phyloP scores from a whole-genome alignment of 1,284 basidiomycete genomes.

The Serendipita sp. region DNA sequence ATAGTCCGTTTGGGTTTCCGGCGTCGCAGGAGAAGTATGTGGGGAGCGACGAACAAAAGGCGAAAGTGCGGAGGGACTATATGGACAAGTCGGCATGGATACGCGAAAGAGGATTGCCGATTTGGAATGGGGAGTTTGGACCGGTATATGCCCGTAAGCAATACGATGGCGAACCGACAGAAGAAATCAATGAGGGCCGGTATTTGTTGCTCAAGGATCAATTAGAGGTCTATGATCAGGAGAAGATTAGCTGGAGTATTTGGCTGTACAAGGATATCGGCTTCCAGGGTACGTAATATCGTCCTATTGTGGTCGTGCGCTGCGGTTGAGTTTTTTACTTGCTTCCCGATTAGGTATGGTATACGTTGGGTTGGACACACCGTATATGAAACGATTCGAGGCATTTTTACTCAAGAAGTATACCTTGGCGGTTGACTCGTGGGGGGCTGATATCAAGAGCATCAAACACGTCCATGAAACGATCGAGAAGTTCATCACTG shows the following conservation, averaged over 20 bases:
- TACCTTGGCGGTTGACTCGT: constrained; percentile 23
- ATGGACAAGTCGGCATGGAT: constrained; percentile 13
- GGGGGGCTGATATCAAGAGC: constrained; percentile 19
- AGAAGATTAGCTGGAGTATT: constrained; percentile 17
- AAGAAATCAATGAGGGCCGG: constrained; percentile 26
- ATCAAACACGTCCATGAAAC: constrained; percentile 42
- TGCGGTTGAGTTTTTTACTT: not conserved
- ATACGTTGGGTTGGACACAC: constrained; percentile 48
- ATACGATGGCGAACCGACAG: constrained; percentile 22
- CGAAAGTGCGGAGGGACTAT: constrained; percentile 16
- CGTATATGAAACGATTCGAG: constrained; percentile 50
- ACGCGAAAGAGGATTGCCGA: constrained; percentile 12
- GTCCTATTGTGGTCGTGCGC: not conserved
- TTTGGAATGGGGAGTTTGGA: constrained; percentile 24
- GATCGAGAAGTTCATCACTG: constrained; percentile 36
- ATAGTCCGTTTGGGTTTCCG: constrained; percentile 26
- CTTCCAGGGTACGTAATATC: constrained; percentile 20
- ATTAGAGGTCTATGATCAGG: constrained; percentile 25
- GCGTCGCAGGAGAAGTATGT: constrained; percentile 20
- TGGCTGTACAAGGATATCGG: constrained; percentile 20
- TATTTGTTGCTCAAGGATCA: constrained; percentile 26
- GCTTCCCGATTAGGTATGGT: constrained; percentile 38
- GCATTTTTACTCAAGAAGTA: constrained; percentile 34
- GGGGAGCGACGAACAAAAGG: constrained; percentile 20
- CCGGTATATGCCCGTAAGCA: constrained; percentile 16